Evolutionary conservation across 805 yeast species (phyloP).

Genomic region (Groenewaldozyma salmanticensis): DNA sequence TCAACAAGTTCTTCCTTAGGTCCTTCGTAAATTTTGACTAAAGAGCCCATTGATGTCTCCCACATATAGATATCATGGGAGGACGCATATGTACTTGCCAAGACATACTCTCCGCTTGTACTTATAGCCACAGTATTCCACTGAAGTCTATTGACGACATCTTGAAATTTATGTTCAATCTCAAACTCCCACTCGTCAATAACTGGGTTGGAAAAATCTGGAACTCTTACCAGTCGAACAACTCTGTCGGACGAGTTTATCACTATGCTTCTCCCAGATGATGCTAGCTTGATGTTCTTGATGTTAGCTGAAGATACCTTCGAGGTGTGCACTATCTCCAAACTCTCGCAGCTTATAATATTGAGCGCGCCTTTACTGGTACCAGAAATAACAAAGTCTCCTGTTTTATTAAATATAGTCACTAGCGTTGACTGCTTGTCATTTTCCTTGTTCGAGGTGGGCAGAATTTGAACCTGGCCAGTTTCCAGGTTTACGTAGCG

Average conservation of each 20-base stretch:
- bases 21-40: slow-evolving; percentile 82
- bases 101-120: slow-evolving; percentile 68
- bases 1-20: slow-evolving; percentile 80
- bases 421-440: slow-evolving; percentile 38
- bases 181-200: slow-evolving; percentile 43
- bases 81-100: slow-evolving; percentile 81
- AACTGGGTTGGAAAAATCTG: slow-evolving; percentile 23
- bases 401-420: slow-evolving; percentile 42
- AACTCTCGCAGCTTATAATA: slow-evolving; percentile 26
- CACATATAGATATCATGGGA: slow-evolving; percentile 85
- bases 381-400: slow-evolving; percentile 55
- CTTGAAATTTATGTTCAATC: slow-evolving; percentile 76
- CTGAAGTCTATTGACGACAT: slow-evolving; percentile 76
- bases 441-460: slow-evolving; percentile 2
- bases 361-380: slow-evolving; percentile 74
- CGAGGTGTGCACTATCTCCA: slow-evolving; percentile 35
- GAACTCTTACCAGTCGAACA: slow-evolving; percentile 23
- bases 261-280: slow-evolving; percentile 36
- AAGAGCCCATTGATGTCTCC: slow-evolving; percentile 85
- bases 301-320: slow-evolving; percentile 63
- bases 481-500: slow-evolving; percentile 35
- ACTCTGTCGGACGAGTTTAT: slow-evolving; percentile 26
- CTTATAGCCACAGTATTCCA: slow-evolving; percentile 80
- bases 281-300: slow-evolving; percentile 64
- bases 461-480: slow-evolving; percentile 13